Evolutionary conservation across 2,329 filamentous ascomycete species (phyloP), one percentile per base, ranked within the genome.

Genomic region (Biscogniauxia sp.): DNA sequence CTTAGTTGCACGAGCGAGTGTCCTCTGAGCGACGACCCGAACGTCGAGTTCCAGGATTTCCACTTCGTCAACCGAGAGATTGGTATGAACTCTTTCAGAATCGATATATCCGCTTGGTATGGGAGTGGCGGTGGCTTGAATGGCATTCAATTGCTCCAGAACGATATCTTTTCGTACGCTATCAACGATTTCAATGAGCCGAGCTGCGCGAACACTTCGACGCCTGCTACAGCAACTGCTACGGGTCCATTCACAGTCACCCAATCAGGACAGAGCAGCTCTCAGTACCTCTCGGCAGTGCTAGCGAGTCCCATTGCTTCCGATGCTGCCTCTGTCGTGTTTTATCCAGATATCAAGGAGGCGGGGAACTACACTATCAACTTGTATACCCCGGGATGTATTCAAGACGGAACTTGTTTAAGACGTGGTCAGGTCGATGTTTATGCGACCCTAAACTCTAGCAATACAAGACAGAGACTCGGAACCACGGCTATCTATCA

Each of bases 361-460:
- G 90, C 92, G 1, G 96, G 95, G 55, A 94, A 96, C 71, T 99
- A 99, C 75, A 89, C 90, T 0, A 87, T 99, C 69, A 91, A 90
- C 61, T 79, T 99, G 62, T 99, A 93, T 76, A 99, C 95, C 0
- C 95, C 95, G 17, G 95, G 95, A 20, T 99, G 96, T 73, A 77
- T 86, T 26, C 87, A 91, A 67, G 94, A 97, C 72, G 83, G 82
- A 56, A 90, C 88, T 2, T 99, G 96, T 73, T 74, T 73, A 19
- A 87, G 82, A 15, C 88, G 95, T 70, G 95, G 94, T 17, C 85
- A 87, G 69, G 89, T 97, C 60, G 93, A 93, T 67, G 82, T 99
- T 56, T 94, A 90, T 1, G 91, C 88, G 37, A 82, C 82, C 23
- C 87, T 95, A 79, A 84, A 86, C 2, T 77, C 79, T 67, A 70